Evolutionary conservation across 306 rosid genomes (phyloP), one percentile per base, ranked within the genome.

Genomic region (Medicago arabica): DNA sequence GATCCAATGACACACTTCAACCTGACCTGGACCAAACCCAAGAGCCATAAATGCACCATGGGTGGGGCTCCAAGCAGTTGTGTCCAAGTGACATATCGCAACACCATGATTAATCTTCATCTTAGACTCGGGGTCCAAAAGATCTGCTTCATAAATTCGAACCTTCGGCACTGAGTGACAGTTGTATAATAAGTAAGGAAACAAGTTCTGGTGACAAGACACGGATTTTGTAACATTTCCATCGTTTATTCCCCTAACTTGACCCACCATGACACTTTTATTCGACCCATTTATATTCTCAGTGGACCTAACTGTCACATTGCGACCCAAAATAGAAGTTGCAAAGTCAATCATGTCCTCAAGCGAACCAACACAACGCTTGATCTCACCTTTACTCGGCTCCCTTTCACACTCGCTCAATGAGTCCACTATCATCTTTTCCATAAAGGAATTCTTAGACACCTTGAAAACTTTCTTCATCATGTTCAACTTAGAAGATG

Each of bases 161-260:
- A 92, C 96, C 66, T 84, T 90, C 0, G 96, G 96, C 1, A 92
- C 97, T 0, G 97, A 92, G 83, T 92, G 96, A 55, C 97, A 92
- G 57, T 92, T 88, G 17, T 90, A 90, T 4, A 92, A 81, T 8
- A 92, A 67, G 74, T 92, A 90, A 0, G 97, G 96, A 39, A 86
- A 92, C 78, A 90, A 39, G 66, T 90, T 92, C 0, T 28, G 31
- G 4, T 28, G 31, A 28, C 31, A 28, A 28, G 31, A 28, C 31
- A 28, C 31, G 0, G 31, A 28, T 3, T 82, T 28, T 1, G 94
- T 90, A 19, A 86, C 87, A 12, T 70, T 83, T 0, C 97, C 97
- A 34, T 90, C 94, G 64, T 92, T 80, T 23, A 90, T 83, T 2
- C 87, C 90, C 9, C 74, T 86, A 36, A 92, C 87, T 4, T 66